Base-by-base conservation (phyloP, 2,329 filamentous ascomycete species). In the Nectriaceae sp. region DNA sequence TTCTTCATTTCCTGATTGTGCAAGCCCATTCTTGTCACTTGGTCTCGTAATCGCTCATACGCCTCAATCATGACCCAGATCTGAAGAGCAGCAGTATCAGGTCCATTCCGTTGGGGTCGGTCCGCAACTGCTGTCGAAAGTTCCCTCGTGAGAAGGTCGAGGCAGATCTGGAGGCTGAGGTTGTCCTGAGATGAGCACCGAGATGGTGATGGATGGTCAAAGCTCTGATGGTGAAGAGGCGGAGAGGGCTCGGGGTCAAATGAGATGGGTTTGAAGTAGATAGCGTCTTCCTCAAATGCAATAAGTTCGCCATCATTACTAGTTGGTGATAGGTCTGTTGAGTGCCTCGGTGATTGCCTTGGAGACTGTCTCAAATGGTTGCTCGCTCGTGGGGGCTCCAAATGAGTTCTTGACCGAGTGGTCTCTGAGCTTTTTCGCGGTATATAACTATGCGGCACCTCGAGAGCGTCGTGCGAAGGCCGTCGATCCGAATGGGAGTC, bases 51-150 rank as follows among this genome's bases (percentile, higher is more conserved):
- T 49, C 70, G 70, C 67, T 82, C 78, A 56, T 82, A 82, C 3
- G 79, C 78, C 55, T 82, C 79, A 42, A 82, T 82, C 79, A 82
- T 82, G 37, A 78, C 70, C 73, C 75, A 76, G 16, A 82, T 62
- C 57, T 82, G 79, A 35, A 82, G 58, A 2, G 74, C 71, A 13
- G 77, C 71, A 0, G 70, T 69, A 29, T 75, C 69, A 3, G 54
- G 33, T 47, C 62, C 15, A 16, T 18, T 60, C 48, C 44, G 63
- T 8, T 50, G 47, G 8, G 63, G 44, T 43, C 62, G 29, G 38
- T 65, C 51, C 40, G 62, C 45, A 33, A 77, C 54, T 0, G 73
- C 73, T 0, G 73, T 72, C 1, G 75, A 71, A 8, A 83, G 65
- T 51, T 82, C 78, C 18, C 70, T 70, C 4, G 72, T 74, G 33